phyloP scores from a whole-genome alignment of 1,284 basidiomycete genomes.

The Hortiboletus rubellus region DNA sequence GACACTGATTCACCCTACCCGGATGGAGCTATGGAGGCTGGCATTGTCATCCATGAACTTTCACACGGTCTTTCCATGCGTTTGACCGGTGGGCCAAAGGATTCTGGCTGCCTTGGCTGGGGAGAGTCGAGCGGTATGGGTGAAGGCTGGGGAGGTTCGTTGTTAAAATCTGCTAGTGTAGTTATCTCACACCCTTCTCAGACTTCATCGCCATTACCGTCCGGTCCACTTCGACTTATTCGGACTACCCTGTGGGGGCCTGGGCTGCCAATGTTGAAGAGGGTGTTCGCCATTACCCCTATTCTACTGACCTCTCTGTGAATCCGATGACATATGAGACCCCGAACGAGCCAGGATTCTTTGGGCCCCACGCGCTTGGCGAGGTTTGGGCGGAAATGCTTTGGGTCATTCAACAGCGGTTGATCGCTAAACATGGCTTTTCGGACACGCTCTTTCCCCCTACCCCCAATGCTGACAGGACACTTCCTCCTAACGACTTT shows the following conservation, averaged over 20 bases:
- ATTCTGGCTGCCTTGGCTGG: constrained; percentile 92
- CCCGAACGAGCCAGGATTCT: constrained; percentile 87
- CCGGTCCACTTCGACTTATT: constrained; percentile 68
- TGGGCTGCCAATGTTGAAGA: constrained; percentile 82
- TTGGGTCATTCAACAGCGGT: constrained; percentile 74
- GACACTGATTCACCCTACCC: constrained; percentile 86
- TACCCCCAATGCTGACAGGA: constrained; percentile 54
- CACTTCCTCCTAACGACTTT: constrained; percentile 65
- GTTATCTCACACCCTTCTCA: constrained; percentile 17
- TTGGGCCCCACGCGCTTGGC: constrained; percentile 86
- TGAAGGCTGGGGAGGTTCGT: constrained; percentile 82
- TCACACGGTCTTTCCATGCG: constrained; percentile 90
- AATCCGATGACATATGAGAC: constrained; percentile 95
- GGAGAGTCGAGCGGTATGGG: constrained; percentile 97
- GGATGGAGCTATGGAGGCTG: constrained; percentile 93
- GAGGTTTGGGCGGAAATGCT: constrained; percentile 95
- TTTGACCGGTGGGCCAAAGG: constrained; percentile 89
- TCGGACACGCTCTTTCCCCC: constrained; percentile 80
- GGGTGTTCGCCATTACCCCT: constrained; percentile 86
- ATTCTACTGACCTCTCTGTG: constrained; percentile 76
- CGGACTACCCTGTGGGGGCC: constrained; percentile 84
- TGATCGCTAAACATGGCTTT: constrained; percentile 83
- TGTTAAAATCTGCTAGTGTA: neutral
- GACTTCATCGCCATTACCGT: constrained; percentile 84
- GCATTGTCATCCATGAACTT: constrained; percentile 89